Conservation (phyloP, 2,329 filamentous ascomycete species). For the Cucurbitaria berberidis region DNA sequence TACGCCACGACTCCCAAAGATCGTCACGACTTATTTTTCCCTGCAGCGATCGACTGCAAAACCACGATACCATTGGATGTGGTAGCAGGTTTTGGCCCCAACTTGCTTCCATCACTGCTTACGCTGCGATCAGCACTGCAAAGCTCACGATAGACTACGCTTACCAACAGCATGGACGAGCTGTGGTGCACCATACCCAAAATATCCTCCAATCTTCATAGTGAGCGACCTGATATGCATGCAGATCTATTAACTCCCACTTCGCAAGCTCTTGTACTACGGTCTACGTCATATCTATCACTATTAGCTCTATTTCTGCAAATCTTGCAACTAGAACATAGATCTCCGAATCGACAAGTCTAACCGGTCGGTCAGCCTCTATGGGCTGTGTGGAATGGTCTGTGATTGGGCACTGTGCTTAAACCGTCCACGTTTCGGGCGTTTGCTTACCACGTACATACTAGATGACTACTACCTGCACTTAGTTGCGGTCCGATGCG, state of each 20-base stretch:
- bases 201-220: neutral
- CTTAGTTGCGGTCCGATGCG: neutral
- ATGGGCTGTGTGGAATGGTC: neutral
- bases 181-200: neutral
- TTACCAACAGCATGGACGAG: neutral
- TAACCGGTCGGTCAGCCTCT: neutral
- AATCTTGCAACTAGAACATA: neutral
- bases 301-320: neutral
- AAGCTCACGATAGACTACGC: conserved; percentile 1
- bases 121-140: neutral
- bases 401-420: neutral
- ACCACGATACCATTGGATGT: neutral
- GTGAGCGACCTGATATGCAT: neutral
- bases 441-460: conserved; percentile 1
- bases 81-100: neutral
- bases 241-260: neutral
- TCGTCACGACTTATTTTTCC: neutral
- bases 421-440: conserved; percentile 1
- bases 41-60: neutral
- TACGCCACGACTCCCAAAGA: neutral
- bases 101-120: neutral
- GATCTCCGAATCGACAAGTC: neutral
- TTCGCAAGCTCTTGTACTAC: neutral
- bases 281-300: neutral
- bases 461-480: neutral